Conservation (phyloP, 2,329 filamentous ascomycete genomes). For the Fonsecaea pugnacius region DNA sequence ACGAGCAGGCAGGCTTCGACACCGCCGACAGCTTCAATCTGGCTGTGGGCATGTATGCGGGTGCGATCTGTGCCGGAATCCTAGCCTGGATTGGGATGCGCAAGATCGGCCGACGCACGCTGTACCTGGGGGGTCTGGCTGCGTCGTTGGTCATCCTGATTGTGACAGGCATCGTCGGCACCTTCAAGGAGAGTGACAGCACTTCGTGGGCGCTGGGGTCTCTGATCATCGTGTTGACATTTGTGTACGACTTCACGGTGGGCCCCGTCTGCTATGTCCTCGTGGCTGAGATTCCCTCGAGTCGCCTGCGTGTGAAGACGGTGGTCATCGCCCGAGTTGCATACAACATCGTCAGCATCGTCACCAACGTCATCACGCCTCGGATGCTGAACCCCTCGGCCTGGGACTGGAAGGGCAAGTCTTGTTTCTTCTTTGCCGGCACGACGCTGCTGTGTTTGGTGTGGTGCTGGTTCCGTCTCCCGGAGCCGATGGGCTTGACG, state of each 20-base stretch:
- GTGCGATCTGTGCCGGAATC: conserved; percentile 42
- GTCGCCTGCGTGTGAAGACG: conserved; percentile 58
- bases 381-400: conserved; percentile 42
- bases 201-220: conserved; percentile 45
- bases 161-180: conserved; percentile 44
- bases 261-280: conserved; percentile 60
- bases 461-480: conserved; percentile 49
- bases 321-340: conserved; percentile 56
- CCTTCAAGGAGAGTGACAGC: conserved; percentile 44
- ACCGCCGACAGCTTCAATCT: conserved; percentile 46
- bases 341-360: conserved; percentile 56
- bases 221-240: conserved; percentile 56
- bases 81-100: conserved; percentile 43
- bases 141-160: conserved; percentile 41
- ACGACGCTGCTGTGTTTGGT: conserved; percentile 43
- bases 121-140: conserved; percentile 44
- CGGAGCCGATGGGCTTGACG: conserved; percentile 48
- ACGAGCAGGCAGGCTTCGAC: conserved; percentile 43
- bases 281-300: conserved; percentile 59
- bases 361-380: conserved; percentile 47
- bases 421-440: conserved; percentile 48
- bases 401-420: conserved; percentile 48
- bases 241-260: conserved; percentile 59
- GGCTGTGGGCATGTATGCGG: conserved; percentile 46
- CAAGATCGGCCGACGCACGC: conserved; percentile 42